Base-by-base conservation (phyloP, 139 green algal species). In the Chlamydomonas incerta region DNA sequence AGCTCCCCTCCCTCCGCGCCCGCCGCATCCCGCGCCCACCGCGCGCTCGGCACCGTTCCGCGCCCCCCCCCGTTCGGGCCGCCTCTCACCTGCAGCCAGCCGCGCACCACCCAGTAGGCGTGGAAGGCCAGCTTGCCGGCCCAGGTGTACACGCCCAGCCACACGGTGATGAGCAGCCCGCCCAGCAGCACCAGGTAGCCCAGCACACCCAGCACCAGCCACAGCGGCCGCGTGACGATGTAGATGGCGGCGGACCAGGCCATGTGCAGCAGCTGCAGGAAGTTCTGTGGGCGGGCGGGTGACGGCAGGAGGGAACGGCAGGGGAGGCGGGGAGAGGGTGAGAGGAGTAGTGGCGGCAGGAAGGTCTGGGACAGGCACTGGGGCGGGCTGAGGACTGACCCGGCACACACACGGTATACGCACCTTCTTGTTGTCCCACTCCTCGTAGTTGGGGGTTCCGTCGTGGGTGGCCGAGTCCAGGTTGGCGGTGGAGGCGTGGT, bases 81-180 rank as follows among this genome's bases (percentile, higher is more conserved):
- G 10, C 65, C 65, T 10, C 66, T n/a, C n/a, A 41, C 66, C 68
- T 75, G 70, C 37, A 60, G 5, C 70, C 70, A 75, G 70, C 70
- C 70, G 37, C 70, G 37, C 70, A 75, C 20, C 70, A 75, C 70
- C 70, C 70, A 75, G 70, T 75, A 75, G 24, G 37, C 24, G 70
- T 75, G 70, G 70, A 75, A 75, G 24, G 24, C 26, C 24, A 75
- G 21, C 70, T 57, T 57, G 37, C 70, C 70, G 37, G 35, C 4
- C 70, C 70, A 75, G 4, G 70, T 75, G 70, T 75, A 75, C 15
- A 23, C 70, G 9, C 70, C 70, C 70, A 75, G 37, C 70, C 70
- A 75, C 37, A 75, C 20, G 18, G 13, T 9, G 18, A 57, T 3
- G 37, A 75, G 70, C 70, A 57, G 37, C 37, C 35, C 70, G 31